Evolutionary conservation across 139 green algal genomes (phyloP).

Genomic region (Trebouxia sp.): DNA sequence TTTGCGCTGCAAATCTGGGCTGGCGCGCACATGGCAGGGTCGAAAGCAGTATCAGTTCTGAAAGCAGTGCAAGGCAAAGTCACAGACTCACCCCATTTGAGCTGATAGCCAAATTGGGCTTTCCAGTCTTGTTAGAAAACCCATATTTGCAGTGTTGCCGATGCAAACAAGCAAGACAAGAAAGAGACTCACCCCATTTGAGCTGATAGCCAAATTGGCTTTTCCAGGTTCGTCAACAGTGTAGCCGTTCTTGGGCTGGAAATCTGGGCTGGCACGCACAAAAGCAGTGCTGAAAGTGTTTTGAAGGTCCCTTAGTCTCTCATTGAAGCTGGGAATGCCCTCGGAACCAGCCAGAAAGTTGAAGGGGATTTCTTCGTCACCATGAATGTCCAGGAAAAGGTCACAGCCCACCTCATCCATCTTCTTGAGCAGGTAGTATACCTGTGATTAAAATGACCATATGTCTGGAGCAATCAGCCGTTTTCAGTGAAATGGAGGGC

Average conservation of each 20-base stretch:
- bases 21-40: too few species aligned
- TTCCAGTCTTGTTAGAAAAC: too few species aligned
- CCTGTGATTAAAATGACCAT: neutral
- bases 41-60: too few species aligned
- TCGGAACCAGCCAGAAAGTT: slow-evolving; percentile 69
- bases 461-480: too few species aligned
- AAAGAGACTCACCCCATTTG: slow-evolving; percentile 41
- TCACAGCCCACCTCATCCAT: neutral
- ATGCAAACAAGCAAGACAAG: neutral
- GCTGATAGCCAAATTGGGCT: too few species aligned
- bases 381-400: slow-evolving; percentile 20
- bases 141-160: neutral
- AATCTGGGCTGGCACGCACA: slow-evolving; percentile 59
- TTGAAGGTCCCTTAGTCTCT: slow-evolving; percentile 4
- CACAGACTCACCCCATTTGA: too few species aligned
- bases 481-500: too few species aligned
- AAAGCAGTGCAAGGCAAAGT: too few species aligned
- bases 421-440: slow-evolving; percentile 10
- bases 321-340: slow-evolving; percentile 22
- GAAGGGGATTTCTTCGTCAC: slow-evolving; percentile 75
- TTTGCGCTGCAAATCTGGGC: slow-evolving; percentile 69
- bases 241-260: slow-evolving; percentile 53
- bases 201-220: slow-evolving; percentile 63
- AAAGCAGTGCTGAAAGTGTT: slow-evolving; percentile 53
- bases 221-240: slow-evolving; percentile 34